Evolutionary conservation across 768 basidiomycete species (phyloP), one percentile per base, ranked within the genome.

Genomic region (Fistulinella prunicolor): DNA sequence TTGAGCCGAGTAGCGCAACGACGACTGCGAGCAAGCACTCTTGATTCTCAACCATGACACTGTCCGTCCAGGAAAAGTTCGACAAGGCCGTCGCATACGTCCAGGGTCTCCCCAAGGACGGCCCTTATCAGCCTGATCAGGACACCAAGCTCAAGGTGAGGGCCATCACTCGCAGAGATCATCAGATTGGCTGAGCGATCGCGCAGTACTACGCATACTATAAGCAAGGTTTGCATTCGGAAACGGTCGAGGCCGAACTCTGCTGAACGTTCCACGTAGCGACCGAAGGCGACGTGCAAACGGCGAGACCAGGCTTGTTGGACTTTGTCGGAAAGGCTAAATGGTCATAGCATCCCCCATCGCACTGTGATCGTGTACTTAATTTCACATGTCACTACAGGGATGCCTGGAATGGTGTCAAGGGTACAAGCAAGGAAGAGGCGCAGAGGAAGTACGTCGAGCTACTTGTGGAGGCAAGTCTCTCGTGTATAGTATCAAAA

Each of bases 271-370:
- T 4, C 19, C 40, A n/a, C 39, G 8, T 44, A 93, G 92, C 80
- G 38, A 91, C 75, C 7, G 62, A 81, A 30, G 93, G 94, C 42
- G 85, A 94, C 66, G 76, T 78, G 56, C 85, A 77, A 64, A 82
- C 72, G 43, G 0, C 66, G 21, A 71, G 78, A 21, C 88, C 89
- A 37, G 89, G 91, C 37, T 49, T 93, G 71, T 64, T 96, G 32
- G 90, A 95, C 65, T 94, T 96, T 61, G 70, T 73, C 19, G 94
- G 86, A 55, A 94, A 89, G 71, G 85, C 83, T 55, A 98, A 97
- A 76, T 95, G 93, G 92, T 92, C 24, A 42, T 13, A 3, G 53
- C 70, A 43, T 20, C 28, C 36, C 26, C 24, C 30, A 23, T 38
- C 12, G 14, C 36, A 39, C n/a, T 9, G 7, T 46, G 2, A 21